phyloP scores from a whole-genome alignment of 164 flowering plant genomes.

The Aristolochia contorta region DNA sequence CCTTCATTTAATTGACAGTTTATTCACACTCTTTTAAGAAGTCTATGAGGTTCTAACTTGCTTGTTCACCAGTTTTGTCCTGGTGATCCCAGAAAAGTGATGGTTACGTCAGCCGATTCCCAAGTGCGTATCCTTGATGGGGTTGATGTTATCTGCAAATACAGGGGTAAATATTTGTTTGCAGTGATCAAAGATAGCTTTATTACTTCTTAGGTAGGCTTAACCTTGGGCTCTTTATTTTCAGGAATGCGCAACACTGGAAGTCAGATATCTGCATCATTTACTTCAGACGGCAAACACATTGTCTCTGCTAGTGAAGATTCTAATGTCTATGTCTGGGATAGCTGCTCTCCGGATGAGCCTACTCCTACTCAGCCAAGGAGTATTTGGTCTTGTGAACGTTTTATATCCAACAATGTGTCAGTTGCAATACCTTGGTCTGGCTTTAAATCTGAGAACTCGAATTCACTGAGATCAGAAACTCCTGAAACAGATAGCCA shows the following conservation, averaged over 20 bases:
- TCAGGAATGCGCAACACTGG: constrained; percentile 42
- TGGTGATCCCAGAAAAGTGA: constrained; percentile 41
- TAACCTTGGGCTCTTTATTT: neutral
- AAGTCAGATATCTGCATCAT: constrained; percentile 53
- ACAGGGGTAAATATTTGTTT: constrained; percentile 33
- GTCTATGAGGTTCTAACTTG: neutral
- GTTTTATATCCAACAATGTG: constrained; percentile 43
- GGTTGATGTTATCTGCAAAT: constrained; percentile 40
- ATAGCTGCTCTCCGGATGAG: constrained; percentile 26
- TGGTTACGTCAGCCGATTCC: constrained; percentile 79
- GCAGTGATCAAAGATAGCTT: neutral
- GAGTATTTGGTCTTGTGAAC: constrained; percentile 43
- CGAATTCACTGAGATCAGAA: constrained; percentile 13
- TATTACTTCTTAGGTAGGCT: neutral
- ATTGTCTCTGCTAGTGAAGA: constrained; percentile 64
- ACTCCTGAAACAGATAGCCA: constrained; percentile 13
- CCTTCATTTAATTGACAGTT: neutral
- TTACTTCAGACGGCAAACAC: constrained; percentile 70
- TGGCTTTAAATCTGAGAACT: constrained; percentile 24
- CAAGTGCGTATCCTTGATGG: constrained; percentile 51
- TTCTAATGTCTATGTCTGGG: constrained; percentile 64
- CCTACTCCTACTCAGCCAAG: constrained; percentile 24
- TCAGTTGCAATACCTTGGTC: constrained; percentile 77
- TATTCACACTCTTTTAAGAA: neutral
- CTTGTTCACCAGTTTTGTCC: constrained; percentile 50